Evolutionary conservation across 176 grass and related monocot genomes (phyloP).

Genomic region (Pontederia paniculata): DNA sequence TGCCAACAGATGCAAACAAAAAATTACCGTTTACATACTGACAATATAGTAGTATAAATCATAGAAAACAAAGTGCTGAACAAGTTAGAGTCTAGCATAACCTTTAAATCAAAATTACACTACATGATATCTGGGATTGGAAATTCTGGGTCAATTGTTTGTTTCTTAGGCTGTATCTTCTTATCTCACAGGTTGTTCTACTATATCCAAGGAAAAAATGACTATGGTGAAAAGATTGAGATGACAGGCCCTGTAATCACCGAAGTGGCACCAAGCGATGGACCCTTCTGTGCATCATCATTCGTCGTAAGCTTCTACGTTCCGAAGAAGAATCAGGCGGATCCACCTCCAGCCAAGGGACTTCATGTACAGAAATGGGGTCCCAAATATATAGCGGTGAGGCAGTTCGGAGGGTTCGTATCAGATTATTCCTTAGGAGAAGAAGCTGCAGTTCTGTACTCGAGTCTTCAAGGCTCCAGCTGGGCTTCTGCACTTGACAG

Average conservation of each 20-base stretch:
- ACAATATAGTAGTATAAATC: background rate
- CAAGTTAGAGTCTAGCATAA: background rate
- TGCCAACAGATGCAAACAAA: no score
- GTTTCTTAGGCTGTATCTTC: background rate
- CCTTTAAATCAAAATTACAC: background rate
- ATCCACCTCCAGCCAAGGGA: slow-evolving; percentile 58
- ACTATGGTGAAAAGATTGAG: slow-evolving; percentile 51
- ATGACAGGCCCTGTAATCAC: slow-evolving; percentile 89
- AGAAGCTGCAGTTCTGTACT: slow-evolving; percentile 52
- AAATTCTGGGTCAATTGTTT: background rate
- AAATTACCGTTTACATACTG: no score
- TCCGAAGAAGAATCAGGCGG: slow-evolving; percentile 49
- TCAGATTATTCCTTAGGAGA: slow-evolving; percentile 39
- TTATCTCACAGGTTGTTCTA: slow-evolving; percentile 45
- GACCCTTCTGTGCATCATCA: slow-evolving; percentile 69
- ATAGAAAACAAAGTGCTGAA: background rate
- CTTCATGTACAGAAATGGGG: slow-evolving; percentile 52
- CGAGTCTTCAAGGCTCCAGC: slow-evolving; percentile 50
- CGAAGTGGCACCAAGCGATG: slow-evolving; percentile 58
- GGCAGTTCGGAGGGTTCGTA: slow-evolving; percentile 65
- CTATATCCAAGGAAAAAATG: slow-evolving; percentile 91
- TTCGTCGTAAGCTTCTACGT: slow-evolving; percentile 87
- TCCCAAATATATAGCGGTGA: slow-evolving; percentile 40
- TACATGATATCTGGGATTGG: background rate
- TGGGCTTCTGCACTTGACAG: slow-evolving; percentile 53